A percentile compares a stretch with the other conserved stretches of the same genome.
Conservation (phyloP, 257 asterid species). For the Primulina tabacum region DNA sequence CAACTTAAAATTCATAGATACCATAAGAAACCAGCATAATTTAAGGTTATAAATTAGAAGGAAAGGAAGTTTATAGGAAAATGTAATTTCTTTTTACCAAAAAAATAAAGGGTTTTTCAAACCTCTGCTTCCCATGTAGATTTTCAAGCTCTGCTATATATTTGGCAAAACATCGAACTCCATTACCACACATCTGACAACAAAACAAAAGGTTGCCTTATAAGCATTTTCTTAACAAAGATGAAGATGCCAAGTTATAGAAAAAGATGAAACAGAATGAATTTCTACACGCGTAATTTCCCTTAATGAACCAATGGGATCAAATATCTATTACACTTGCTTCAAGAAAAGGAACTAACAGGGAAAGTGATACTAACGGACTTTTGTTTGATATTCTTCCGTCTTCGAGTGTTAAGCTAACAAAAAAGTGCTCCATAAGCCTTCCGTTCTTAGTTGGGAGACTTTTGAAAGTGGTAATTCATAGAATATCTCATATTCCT, state of each 20-base stretch:
- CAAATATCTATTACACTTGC: slow-evolving; percentile 5
- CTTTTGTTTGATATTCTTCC: neutral
- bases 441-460: neutral
- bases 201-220: slow-evolving; percentile 10
- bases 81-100: slow-evolving; percentile 26
- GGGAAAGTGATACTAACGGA: neutral
- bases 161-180: slow-evolving; percentile 92
- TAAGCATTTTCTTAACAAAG: neutral
- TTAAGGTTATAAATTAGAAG: neutral
- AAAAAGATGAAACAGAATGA: neutral
- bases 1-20: slow-evolving; percentile 4
- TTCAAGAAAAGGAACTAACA: neutral
- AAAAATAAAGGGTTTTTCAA: neutral
- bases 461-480: neutral
- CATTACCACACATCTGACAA: slow-evolving; percentile 92
- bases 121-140: slow-evolving; percentile 74
- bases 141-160: slow-evolving; percentile 74
- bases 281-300: no score
- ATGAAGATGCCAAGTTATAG: neutral
- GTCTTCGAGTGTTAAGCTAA: neutral
- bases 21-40: neutral
- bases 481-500: neutral
- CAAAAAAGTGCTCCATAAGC: neutral
- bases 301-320: neutral
- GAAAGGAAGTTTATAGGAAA: neutral